Conservation (phyloP, 129 eudicot species). For the Arctium minus region DNA sequence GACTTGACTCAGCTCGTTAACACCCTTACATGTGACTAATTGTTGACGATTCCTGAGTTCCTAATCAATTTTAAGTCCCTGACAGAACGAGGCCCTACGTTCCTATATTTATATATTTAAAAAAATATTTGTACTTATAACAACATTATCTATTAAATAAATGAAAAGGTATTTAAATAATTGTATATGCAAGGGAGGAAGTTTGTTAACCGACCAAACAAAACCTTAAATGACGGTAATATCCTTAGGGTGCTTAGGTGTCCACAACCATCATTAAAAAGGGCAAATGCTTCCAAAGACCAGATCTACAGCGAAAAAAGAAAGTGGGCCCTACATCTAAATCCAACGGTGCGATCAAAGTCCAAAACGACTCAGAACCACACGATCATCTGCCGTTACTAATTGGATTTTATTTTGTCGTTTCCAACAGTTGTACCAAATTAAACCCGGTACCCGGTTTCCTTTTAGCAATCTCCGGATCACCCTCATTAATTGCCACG, state of each 20-base stretch:
- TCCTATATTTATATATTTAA: too few relatives aligned
- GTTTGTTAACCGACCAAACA: slow-evolving; percentile 20
- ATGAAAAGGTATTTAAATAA: neutral
- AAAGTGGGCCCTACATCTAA: neutral
- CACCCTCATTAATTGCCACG: slow-evolving; percentile 40
- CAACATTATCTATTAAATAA: too few relatives aligned
- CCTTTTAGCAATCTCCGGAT: slow-evolving; percentile 55
- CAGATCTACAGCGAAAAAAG: neutral
- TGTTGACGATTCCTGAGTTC: too few relatives aligned
- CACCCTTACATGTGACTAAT: too few relatives aligned
- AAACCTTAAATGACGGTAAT: neutral
- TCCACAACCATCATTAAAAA: neutral
- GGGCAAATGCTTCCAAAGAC: neutral
- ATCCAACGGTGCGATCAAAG: slow-evolving; percentile 13
- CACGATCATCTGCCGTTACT: slow-evolving; percentile 10
- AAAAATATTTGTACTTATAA: too few relatives aligned
- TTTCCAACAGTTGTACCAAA: slow-evolving; percentile 33
- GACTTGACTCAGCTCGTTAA: too few relatives aligned
- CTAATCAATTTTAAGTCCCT: too few relatives aligned
- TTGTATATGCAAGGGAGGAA: neutral
- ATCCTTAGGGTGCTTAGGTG: neutral
- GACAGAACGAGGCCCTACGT: too few relatives aligned
- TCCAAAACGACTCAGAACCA: neutral
- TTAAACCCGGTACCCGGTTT: slow-evolving; percentile 32
- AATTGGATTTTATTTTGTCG: slow-evolving; percentile 35